Base-by-base conservation (phyloP, 2,329 filamentous ascomycete species). In the Calonectria multiphialidica region DNA sequence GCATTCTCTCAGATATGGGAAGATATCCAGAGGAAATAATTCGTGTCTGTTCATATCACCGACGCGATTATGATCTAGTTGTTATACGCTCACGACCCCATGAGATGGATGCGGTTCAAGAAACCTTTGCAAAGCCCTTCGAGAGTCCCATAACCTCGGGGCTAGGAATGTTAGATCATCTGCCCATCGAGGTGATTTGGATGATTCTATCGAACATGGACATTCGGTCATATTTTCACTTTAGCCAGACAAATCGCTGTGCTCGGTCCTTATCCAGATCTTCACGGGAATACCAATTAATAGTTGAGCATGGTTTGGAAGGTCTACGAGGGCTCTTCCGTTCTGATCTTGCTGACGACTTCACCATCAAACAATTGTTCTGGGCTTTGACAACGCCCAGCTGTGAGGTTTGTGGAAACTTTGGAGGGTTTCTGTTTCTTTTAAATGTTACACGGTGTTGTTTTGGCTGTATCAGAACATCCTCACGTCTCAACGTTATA, bases 21-120 rank as follows among this genome's bases (percentile, higher is more conserved):
- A 40, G 4, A 40, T 40, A 13, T 16, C 37, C 37, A 40, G 37
- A 40, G 16, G 16, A 40, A 16, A 40, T 40, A 13, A 7, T 40
- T 13, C 37, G 4, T 2, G 23, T 57, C 5, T 75, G 74, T 7
- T 62, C 72, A 5, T 74, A 76, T 35, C 66, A 74, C 8, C 45
- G 74, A 0, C 18, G 12, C 4, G 63, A 61, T 0, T 75, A 57
- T 18, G 71, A 72, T 4, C 66, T 65, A 3, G 68, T 49, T 0
- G 5, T 66, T 0, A n/a, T 65, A 7, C 44, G 61, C n/a, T 66
- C 66, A 23, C 61, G 5, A 2, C 70, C 66, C 7, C 49, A 53
- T 53, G 53, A 72, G 7, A 55, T 45, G 7, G 47, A 69, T 37
- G 12, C 12, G 4, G 50, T 69, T 15, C 30, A 16, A 9, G 6